Conservation (phyloP, 768 basidiomycete genomes). For the Lyophyllum decastes region DNA sequence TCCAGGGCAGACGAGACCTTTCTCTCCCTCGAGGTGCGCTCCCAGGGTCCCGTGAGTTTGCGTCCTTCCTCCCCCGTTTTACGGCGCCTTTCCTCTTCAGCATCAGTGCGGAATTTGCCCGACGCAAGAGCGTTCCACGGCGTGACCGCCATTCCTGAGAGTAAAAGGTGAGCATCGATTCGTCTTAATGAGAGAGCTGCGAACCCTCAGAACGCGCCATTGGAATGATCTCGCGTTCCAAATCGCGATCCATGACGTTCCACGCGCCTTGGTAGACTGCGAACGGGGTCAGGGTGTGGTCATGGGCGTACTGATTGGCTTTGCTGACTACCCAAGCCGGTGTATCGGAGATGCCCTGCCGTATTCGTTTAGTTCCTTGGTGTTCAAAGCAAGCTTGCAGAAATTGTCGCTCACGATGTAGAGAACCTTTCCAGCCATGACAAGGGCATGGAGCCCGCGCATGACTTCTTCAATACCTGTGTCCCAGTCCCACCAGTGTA, state of each 20-base stretch:
- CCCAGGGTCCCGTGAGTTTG: constrained; percentile 33
- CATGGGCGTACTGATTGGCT: constrained; percentile 48
- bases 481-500: constrained; percentile 55
- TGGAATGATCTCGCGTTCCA: constrained; percentile 16
- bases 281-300: constrained; percentile 25
- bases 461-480: constrained; percentile 59
- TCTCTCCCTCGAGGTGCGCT: constrained; percentile 45
- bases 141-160: constrained; percentile 34
- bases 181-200: neutral
- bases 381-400: neutral
- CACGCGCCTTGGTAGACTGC: constrained; percentile 10
- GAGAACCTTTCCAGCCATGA: constrained; percentile 53
- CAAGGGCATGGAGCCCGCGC: constrained; percentile 52
- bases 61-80: constrained; percentile 43
- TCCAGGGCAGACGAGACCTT: constrained; percentile 45
- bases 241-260: constrained; percentile 15
- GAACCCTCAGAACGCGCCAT: constrained; percentile 15
- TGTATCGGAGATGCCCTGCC: constrained; percentile 34
- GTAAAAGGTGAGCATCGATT: constrained; percentile 28
- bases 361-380: neutral
- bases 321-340: constrained; percentile 46
- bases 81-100: constrained; percentile 31
- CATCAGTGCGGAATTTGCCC: constrained; percentile 57
- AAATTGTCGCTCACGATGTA: constrained; percentile 32
- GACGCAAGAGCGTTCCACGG: constrained; percentile 34